A percentile compares a stretch with the other conserved stretches of the same genome.
These are phyloP conservation scores for Fomitiporia mediterranea DNA, from an alignment of 1,284 basidiomycete genomes.

Conservation along the genomic window DNA sequence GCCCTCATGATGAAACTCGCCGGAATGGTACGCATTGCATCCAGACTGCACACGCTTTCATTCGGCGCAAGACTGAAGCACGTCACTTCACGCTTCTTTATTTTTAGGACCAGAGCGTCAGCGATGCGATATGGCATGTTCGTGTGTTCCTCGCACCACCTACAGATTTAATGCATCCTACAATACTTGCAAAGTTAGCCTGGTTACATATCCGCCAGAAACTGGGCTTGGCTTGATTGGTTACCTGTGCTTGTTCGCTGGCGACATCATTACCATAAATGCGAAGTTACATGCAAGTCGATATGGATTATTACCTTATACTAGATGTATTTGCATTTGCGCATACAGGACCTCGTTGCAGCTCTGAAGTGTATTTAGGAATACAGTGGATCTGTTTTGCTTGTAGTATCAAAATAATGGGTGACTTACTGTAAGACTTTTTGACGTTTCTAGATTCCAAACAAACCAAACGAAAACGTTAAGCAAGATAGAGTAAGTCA, in stretches of 20 bases:
- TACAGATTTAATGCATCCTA: constrained; percentile 11
- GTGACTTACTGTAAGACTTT: no score
- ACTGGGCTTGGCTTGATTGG: neutral
- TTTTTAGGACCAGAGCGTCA: constrained; percentile 7
- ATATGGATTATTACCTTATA: no score
- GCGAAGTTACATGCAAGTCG: no score
- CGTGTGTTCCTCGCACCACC: constrained; percentile 12
- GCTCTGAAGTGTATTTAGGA: no score
- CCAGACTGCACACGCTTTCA: neutral
- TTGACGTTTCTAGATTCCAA: no score
- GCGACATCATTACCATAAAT: no score
- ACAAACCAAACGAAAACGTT: no score
- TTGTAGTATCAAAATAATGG: no score
- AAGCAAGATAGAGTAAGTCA: no score
- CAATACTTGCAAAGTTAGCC: constrained; percentile 11
- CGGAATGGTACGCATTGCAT: constrained; percentile 2
- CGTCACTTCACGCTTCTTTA: neutral
- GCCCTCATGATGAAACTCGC: constrained; percentile 7
- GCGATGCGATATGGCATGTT: constrained; percentile 3
- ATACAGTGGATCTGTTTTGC: no score
- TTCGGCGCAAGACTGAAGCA: neutral
- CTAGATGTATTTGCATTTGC: no score
- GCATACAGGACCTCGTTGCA: no score
- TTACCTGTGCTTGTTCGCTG: neutral
- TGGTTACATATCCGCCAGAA: neutral